phyloP scores from a whole-genome alignment of 495 filamentous ascomycete genomes.

The Penicillium longicatenatum region DNA sequence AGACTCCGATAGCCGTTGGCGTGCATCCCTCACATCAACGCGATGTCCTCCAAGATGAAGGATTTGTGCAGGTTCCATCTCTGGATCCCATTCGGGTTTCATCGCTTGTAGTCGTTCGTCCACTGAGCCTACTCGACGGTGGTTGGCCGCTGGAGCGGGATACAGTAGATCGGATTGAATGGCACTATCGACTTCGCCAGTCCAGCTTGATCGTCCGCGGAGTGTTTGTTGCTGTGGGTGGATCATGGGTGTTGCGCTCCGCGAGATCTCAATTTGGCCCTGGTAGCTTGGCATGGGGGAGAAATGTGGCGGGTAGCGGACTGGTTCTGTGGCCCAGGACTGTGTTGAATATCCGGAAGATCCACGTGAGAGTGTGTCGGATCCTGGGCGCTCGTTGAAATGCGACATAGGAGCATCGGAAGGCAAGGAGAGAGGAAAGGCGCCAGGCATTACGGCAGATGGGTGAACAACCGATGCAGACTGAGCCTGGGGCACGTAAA shows the following conservation, averaged over 20 bases:
- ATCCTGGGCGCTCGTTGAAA: conserved; percentile 26
- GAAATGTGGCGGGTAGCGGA: conserved; percentile 31
- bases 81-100: conserved; percentile 23
- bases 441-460: conserved; percentile 44
- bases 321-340: conserved; percentile 45
- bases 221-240: conserved; percentile 27
- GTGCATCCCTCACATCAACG: conserved; percentile 38
- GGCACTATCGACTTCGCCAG: conserved; percentile 17
- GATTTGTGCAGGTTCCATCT: conserved; percentile 16
- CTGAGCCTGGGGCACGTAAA: neutral
- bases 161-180: conserved; percentile 30
- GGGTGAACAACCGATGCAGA: conserved; percentile 31
- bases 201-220: conserved; percentile 28
- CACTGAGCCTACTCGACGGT: conserved; percentile 21
- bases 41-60: conserved; percentile 33
- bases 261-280: conserved; percentile 6
- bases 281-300: conserved; percentile 27
- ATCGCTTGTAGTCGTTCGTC: conserved; percentile 23
- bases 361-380: conserved; percentile 37
- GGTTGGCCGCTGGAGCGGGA: conserved; percentile 7
- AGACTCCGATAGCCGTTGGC: conserved; percentile 25
- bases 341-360: conserved; percentile 39
- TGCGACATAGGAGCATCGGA: conserved; percentile 11
- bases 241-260: conserved; percentile 9
- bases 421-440: conserved; percentile 27